Percentiles rank a stretch among this genome's conserved stretches.
Evolutionary conservation across 495 filamentous ascomycete genomes (phyloP).

Genomic region (Aspergillus nidulans): DNA sequence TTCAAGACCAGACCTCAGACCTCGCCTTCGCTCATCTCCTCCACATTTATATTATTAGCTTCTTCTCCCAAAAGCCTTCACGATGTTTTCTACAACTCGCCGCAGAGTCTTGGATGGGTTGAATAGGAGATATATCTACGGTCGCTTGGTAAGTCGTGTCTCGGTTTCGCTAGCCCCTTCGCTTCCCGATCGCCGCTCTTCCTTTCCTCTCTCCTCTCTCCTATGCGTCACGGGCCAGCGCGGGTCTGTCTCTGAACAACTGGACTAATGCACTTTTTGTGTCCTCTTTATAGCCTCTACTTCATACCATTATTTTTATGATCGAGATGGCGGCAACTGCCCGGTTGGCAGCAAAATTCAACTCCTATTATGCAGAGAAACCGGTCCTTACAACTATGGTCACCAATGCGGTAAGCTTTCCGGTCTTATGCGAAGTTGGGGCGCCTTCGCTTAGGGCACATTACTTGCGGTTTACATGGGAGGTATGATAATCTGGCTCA

Average conservation of each 20-base stretch:
- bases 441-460: neutral
- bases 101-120: conserved; percentile 61
- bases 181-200: neutral
- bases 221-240: neutral
- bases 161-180: neutral
- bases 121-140: conserved; percentile 76
- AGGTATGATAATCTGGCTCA: neutral
- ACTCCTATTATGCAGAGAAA: conserved; percentile 82
- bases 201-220: conserved; percentile 2
- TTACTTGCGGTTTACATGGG: neutral
- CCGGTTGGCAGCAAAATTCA: conserved; percentile 80
- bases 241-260: neutral
- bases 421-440: neutral
- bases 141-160: conserved; percentile 60
- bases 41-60: conserved; percentile 7
- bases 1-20: conserved; percentile 10
- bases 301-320: conserved; percentile 80
- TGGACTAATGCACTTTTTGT: conserved; percentile 1
- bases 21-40: conserved; percentile 5
- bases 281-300: conserved; percentile 60
- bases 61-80: conserved; percentile 10
- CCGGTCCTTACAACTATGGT: conserved; percentile 45
- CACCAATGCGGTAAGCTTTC: neutral
- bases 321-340: conserved; percentile 83
- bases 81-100: conserved; percentile 46